Evolutionary conservation across 345 rosid genomes (phyloP).

Genomic region (Gossypium rotundifolium): DNA sequence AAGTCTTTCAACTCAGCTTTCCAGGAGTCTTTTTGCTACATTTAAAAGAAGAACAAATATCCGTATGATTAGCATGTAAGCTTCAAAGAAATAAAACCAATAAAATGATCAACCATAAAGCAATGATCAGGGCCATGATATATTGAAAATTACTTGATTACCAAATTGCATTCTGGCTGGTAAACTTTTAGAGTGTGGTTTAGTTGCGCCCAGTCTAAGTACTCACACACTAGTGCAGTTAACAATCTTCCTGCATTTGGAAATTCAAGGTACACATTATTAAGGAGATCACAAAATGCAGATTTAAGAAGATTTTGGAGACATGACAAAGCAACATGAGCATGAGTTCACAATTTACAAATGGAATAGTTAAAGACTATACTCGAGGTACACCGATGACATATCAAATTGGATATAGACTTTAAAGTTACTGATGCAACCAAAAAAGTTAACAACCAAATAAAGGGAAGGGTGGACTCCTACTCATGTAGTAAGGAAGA

Average conservation of each 20-base stretch:
- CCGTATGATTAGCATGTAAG: neutral
- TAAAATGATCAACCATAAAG: neutral
- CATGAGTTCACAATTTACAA: neutral
- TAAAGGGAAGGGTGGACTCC: neutral
- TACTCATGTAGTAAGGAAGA: neutral
- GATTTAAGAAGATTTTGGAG: neutral
- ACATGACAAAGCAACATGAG: neutral
- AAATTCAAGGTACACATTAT: slow-evolving; percentile 3
- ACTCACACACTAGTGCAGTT: slow-evolving; percentile 79
- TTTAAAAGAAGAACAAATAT: slow-evolving; percentile 6
- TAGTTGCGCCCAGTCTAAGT: slow-evolving; percentile 95
- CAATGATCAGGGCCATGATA: slow-evolving; percentile 2
- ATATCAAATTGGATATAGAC: neutral
- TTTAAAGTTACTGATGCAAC: neutral
- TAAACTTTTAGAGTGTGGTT: slow-evolving; percentile 82
- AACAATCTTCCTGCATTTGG: slow-evolving; percentile 71
- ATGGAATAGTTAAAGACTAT: neutral
- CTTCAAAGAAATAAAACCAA: slow-evolving; percentile 5
- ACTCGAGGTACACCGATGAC: too few species aligned
- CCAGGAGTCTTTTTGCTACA: slow-evolving; percentile 88
- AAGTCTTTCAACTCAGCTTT: slow-evolving; percentile 82
- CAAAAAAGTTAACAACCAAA: neutral
- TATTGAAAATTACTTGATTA: slow-evolving; percentile 44
- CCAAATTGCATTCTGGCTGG: slow-evolving; percentile 96
- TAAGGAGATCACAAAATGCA: neutral